Evolutionary conservation across 495 filamentous ascomycete species (phyloP).

Genomic region (Jackrogersella multiformis): DNA sequence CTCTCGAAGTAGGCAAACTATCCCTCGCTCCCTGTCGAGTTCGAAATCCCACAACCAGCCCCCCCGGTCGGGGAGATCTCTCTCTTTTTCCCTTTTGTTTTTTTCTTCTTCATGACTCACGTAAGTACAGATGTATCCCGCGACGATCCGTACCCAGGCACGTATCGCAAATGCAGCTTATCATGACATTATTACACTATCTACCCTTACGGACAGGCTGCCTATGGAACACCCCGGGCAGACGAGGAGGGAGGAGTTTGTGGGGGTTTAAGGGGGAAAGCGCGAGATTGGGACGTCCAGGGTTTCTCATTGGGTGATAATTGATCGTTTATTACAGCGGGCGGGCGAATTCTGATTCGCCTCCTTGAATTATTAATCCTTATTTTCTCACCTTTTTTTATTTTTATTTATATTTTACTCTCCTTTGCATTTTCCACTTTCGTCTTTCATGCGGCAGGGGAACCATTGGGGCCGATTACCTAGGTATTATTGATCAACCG

Average conservation of each 20-base stretch:
- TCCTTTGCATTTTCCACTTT: too few species aligned
- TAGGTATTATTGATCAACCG: conserved; percentile 19
- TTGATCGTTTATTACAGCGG: conserved; percentile 38
- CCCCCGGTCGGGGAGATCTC: conserved; percentile 33
- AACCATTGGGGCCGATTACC: conserved; percentile 29
- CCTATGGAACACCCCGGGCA: conserved; percentile 19
- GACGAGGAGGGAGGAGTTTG: conserved; percentile 12
- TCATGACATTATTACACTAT: conserved; percentile 44
- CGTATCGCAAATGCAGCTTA: conserved; percentile 35
- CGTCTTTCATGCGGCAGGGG: conserved; percentile 13
- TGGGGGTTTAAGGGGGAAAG: conserved; percentile 25
- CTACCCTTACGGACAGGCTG: conserved; percentile 14
- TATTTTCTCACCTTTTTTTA: background rate
- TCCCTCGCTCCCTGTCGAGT: conserved; percentile 5
- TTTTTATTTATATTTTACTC: conserved; percentile 1
- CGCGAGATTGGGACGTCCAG: conserved; percentile 19
- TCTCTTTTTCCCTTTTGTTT: background rate
- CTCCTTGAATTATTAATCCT: conserved; percentile 23
- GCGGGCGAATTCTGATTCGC: conserved; percentile 42
- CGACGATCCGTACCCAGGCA: conserved; percentile 42
- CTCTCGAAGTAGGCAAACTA: background rate
- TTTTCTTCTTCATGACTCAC: conserved; percentile 23
- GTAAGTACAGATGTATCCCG: conserved; percentile 14
- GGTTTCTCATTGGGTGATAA: conserved; percentile 31
- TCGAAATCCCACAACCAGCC: conserved; percentile 2